Evolutionary conservation across 257 asterid species (phyloP).

Genomic region (Solanum megistacrolobum): DNA sequence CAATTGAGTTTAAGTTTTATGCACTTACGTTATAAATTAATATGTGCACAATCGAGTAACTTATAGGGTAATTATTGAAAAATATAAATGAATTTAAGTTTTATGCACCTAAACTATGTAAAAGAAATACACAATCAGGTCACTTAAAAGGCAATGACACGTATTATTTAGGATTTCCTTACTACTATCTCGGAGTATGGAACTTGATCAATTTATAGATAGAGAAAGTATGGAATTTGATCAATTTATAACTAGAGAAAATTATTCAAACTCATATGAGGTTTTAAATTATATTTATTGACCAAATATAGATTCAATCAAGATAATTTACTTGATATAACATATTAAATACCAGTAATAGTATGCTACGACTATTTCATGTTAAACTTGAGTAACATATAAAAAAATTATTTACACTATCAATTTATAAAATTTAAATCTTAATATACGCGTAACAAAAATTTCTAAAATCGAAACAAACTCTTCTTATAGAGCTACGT

Average conservation of each 20-base stretch:
- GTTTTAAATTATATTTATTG: background rate
- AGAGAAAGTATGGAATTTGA: background rate
- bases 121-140: background rate
- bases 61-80: background rate
- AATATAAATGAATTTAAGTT: no score
- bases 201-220: background rate
- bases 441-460: no score
- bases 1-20: background rate
- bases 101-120: background rate
- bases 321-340: no score
- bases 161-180: no score
- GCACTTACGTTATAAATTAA: no score
- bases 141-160: background rate
- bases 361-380: background rate
- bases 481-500: background rate
- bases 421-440: background rate
- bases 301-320: background rate
- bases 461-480: background rate
- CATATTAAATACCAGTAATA: no score
- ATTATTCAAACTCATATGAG: background rate
- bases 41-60: background rate
- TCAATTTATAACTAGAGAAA: background rate
- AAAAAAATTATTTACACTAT: background rate
- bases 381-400: background rate
- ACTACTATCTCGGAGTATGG: background rate